A percentile compares a stretch with the other conserved stretches of the same genome.
phyloP scores from a whole-genome alignment of 1,284 basidiomycete genomes.

The Schizophyllum commune region DNA sequence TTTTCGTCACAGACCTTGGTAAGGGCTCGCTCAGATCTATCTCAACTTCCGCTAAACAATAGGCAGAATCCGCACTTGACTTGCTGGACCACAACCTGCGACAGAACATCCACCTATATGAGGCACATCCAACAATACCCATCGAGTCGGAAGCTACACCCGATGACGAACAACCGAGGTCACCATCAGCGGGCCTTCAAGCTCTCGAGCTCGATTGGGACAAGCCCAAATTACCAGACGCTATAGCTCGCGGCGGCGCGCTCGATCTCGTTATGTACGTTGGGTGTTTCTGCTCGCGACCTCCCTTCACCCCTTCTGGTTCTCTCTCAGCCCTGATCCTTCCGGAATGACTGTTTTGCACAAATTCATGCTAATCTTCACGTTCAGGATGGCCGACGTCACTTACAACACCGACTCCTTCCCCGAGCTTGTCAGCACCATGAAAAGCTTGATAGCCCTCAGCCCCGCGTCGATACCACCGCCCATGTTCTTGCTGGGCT shows the following conservation, averaged over 20 bases:
- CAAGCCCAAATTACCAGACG: constrained; percentile 47
- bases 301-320: background rate
- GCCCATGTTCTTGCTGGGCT: constrained; percentile 62
- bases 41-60: background rate
- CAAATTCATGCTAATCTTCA: background rate
- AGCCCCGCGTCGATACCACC: constrained; percentile 13
- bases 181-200: constrained; percentile 19
- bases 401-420: constrained; percentile 86
- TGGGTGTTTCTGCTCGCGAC: constrained; percentile 3
- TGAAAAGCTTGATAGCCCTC: constrained; percentile 36
- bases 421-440: constrained; percentile 52
- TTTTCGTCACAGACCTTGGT: constrained; percentile 74
- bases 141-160: background rate
- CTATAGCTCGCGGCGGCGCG: constrained; percentile 25
- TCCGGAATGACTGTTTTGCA: background rate
- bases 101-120: constrained; percentile 36
- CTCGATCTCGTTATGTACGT: constrained; percentile 55
- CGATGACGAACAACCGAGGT: background rate
- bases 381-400: constrained; percentile 76
- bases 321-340: background rate
- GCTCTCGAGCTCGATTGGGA: constrained; percentile 73
- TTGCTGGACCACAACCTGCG: constrained; percentile 66
- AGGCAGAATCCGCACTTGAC: constrained; percentile 69
- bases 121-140: background rate
- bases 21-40: constrained; percentile 17